Evolutionary conservation across 176 grass and related monocot genomes (phyloP), one percentile per base, ranked within the genome.

Genomic region (Bromus sterilis): DNA sequence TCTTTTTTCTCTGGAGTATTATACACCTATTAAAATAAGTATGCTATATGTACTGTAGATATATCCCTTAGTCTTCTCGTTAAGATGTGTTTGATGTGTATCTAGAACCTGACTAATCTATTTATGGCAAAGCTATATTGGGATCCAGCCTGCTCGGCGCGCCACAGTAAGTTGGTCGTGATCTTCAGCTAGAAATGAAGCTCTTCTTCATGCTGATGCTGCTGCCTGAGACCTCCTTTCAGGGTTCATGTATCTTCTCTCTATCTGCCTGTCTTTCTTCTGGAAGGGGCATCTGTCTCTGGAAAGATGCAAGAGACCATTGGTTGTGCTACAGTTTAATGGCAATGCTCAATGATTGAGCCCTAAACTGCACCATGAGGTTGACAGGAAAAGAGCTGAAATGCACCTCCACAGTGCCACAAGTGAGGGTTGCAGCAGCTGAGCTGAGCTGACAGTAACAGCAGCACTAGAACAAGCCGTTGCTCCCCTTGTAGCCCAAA

Each of bases 31-130:
- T 71, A 8, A 73, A 78, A 83, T 78, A 86, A 86, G 40, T 43
- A 31, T 59, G 24, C 15, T 30, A 39, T 86, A 20, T 71, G 84
- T 64, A 77, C 71, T 82, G 84, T 85, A 89, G 83, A 86, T 86
- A 85, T 85, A 83, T 82, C 68, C 18, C 21, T 59, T 79, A 86
- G 88, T 53, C 48, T 53, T 10, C 78, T 82, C 13, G 15, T 18
- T 23, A 37, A 65, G 56, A 86, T 86, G 83, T 49, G 78, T 51
- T 26, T 16, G 58, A 69, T 90, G 48, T 53, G 88, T 86, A 75
- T 72, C 67, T 67, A 82, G 82, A 16, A 57, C 80, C 72, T n/a
- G 77, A 78, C 48, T 78, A 26, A 73, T 71, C 28, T 71, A 46
- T 71, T 71, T 78, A 66, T 74, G 79, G 57, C 26, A 37, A 79